Conservation (phyloP, 2,329 filamentous ascomycete genomes). For the Parastagonospora nodorum region DNA sequence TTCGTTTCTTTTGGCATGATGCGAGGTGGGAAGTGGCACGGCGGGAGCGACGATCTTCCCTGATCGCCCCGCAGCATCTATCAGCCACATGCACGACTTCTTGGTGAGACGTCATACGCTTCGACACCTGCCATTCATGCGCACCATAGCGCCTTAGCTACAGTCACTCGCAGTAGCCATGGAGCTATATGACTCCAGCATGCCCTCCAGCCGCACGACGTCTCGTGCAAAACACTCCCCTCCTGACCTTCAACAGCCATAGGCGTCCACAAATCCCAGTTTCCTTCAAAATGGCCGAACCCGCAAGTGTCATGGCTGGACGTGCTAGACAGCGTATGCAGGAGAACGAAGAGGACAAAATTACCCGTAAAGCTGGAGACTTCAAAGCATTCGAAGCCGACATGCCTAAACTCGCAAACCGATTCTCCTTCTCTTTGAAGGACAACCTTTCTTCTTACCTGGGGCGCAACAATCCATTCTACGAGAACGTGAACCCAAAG, state of each 20-base stretch:
- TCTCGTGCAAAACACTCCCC: constrained; percentile 41
- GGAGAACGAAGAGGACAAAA: constrained; percentile 40
- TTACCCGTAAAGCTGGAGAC: constrained; percentile 32
- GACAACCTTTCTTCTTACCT: constrained; percentile 48
- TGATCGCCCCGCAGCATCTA: constrained; percentile 4
- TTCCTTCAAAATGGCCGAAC: constrained; percentile 35
- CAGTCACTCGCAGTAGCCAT: constrained; percentile 18
- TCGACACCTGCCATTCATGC: constrained; percentile 11
- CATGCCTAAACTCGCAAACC: constrained; percentile 41
- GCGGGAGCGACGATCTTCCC: constrained; percentile 14
- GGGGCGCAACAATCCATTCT: constrained; percentile 47
- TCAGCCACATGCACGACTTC: constrained; percentile 10
- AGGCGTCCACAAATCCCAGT: constrained; percentile 22
- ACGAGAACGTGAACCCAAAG: constrained; percentile 58
- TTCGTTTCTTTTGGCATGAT: too few species aligned
- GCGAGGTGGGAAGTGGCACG: constrained; percentile 5
- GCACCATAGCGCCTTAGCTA: constrained; percentile 5
- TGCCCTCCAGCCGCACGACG: constrained; percentile 20
- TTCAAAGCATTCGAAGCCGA: constrained; percentile 44
- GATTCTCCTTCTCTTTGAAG: constrained; percentile 44
- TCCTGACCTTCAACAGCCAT: constrained; percentile 37
- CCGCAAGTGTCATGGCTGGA: constrained; percentile 34
- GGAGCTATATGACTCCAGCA: constrained; percentile 20
- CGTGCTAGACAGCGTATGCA: constrained; percentile 34
- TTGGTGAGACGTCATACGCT: constrained; percentile 20